Percentiles rank a stretch among this genome's conserved stretches.
Conservation (phyloP, 2,329 filamentous ascomycete species). For the Penicillium sumatraense region DNA sequence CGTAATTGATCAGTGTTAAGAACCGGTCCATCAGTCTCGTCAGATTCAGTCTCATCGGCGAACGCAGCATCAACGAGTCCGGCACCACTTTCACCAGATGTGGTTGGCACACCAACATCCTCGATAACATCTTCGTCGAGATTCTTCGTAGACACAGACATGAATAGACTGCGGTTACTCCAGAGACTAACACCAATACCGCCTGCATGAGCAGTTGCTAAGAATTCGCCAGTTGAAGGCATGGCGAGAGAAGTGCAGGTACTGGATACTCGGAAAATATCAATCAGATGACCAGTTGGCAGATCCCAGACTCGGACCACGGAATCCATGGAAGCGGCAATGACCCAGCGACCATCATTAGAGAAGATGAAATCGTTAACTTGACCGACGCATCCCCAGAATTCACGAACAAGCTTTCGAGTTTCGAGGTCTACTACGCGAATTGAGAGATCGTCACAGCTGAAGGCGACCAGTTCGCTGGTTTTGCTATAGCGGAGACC, state of each 20-base stretch:
- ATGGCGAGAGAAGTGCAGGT: slow-evolving; percentile 85
- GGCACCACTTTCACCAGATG: slow-evolving; percentile 80
- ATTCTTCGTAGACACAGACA: slow-evolving; percentile 81
- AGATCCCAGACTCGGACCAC: slow-evolving; percentile 91
- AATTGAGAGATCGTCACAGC: slow-evolving; percentile 86
- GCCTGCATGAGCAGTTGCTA: slow-evolving; percentile 85
- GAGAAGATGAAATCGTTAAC: slow-evolving; percentile 89
- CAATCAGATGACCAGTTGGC: slow-evolving; percentile 92
- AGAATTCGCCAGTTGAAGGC: slow-evolving; percentile 86
- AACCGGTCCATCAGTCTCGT: slow-evolving; percentile 58
- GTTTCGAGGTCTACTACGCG: slow-evolving; percentile 90
- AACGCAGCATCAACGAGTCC: slow-evolving; percentile 78
- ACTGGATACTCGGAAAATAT: slow-evolving; percentile 79
- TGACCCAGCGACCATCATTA: slow-evolving; percentile 89
- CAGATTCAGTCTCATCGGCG: slow-evolving; percentile 56
- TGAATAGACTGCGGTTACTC: slow-evolving; percentile 93
- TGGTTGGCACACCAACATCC: slow-evolving; percentile 69
- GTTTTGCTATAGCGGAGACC: slow-evolving; percentile 78
- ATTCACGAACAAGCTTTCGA: slow-evolving; percentile 86
- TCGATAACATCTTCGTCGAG: slow-evolving; percentile 77
- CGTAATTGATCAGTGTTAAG: slow-evolving; percentile 75
- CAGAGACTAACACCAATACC: slow-evolving; percentile 90
- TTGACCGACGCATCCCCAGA: slow-evolving; percentile 76
- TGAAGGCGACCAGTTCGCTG: slow-evolving; percentile 84
- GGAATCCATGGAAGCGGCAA: slow-evolving; percentile 81